These are phyloP conservation scores for Drechslerella coelobrocha DNA, from an alignment of 2,329 filamentous ascomycete genomes.

Conservation along the genomic window DNA sequence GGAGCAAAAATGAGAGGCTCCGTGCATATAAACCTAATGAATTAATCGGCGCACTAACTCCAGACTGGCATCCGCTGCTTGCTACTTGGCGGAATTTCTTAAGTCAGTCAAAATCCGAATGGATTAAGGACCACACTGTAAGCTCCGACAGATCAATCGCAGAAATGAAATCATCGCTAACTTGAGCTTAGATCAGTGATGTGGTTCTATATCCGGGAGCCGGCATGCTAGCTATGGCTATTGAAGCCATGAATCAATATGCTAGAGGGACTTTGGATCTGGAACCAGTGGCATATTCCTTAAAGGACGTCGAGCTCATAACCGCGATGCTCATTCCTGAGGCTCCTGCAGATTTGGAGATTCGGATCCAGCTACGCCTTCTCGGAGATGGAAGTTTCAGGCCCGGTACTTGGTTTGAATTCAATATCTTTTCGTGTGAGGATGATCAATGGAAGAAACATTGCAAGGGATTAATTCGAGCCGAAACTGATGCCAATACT, in stretches of 20 bases:
- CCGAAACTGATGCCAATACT: not conserved
- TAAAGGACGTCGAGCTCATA: conserved; percentile 20
- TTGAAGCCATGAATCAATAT: conserved; percentile 33
- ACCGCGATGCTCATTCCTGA: conserved; percentile 25
- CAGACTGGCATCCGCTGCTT: conserved; percentile 9
- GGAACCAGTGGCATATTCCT: conserved; percentile 6
- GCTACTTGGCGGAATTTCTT: conserved; percentile 26
- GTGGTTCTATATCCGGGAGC: conserved; percentile 21
- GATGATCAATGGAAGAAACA: conserved; percentile 16
- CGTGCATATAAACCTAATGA: conserved; percentile 15
- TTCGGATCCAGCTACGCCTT: not conserved
- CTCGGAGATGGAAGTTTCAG: not conserved
- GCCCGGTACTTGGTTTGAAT: conserved; percentile 17
- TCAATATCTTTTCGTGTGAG: conserved; percentile 16
- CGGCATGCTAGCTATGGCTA: conserved; percentile 30
- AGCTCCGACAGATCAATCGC: not conserved
- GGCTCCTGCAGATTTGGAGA: conserved; percentile 9
- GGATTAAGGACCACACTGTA: conserved; percentile 29
- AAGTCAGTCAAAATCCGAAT: conserved; percentile 15
- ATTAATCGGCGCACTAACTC: conserved; percentile 5
- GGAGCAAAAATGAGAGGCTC: conserved; percentile 24
- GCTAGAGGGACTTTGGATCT: not conserved
- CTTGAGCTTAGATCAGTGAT: conserved; percentile 9
- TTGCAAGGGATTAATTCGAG: conserved; percentile 20
- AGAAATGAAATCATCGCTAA: not conserved